A percentile compares a stretch with the other conserved stretches of the same genome.
Evolutionary conservation across 2,329 filamentous ascomycete genomes (phyloP).

Genomic region (Alternaria incomplexa): DNA sequence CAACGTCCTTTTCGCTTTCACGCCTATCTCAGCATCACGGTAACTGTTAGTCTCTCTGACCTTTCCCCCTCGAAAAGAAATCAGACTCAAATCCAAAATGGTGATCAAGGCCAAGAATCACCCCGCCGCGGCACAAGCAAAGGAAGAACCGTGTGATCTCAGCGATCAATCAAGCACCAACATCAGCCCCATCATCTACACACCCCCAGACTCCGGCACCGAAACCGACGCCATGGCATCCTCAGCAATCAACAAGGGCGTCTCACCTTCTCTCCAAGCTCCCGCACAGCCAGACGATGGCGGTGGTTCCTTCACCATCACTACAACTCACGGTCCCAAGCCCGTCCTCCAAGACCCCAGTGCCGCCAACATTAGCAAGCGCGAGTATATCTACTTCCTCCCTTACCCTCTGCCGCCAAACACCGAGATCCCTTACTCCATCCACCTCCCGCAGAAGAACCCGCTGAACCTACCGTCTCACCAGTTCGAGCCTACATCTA

Average conservation of each 20-base stretch:
- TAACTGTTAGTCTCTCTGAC: neutral
- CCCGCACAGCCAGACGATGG: neutral
- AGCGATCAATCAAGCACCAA: neutral
- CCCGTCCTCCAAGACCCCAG: conserved; percentile 1
- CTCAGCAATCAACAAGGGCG: neutral
- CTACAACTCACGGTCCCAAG: neutral
- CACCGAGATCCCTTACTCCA: conserved; percentile 37
- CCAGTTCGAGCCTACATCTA: conserved; percentile 64
- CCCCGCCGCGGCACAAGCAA: neutral
- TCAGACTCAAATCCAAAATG: conserved; percentile 1
- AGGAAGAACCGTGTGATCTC: neutral
- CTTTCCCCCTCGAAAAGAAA: neutral
- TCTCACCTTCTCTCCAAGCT: neutral
- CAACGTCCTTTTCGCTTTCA: neutral
- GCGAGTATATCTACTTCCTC: conserved; percentile 66
- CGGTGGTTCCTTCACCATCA: conserved; percentile 7
- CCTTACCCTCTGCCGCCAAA: conserved; percentile 44
- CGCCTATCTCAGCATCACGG: neutral
- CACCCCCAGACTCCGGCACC: conserved; percentile 1
- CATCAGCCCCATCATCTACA: conserved; percentile 8
- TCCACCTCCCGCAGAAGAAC: conserved; percentile 31
- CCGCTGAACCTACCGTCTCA: conserved; percentile 27
- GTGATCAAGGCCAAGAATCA: neutral
- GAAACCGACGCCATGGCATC: conserved; percentile 5
- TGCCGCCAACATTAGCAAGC: conserved; percentile 31